These are phyloP conservation scores for Rubia occidens DNA, from an alignment of 305 asterid species.

Conservation along the genomic window DNA sequence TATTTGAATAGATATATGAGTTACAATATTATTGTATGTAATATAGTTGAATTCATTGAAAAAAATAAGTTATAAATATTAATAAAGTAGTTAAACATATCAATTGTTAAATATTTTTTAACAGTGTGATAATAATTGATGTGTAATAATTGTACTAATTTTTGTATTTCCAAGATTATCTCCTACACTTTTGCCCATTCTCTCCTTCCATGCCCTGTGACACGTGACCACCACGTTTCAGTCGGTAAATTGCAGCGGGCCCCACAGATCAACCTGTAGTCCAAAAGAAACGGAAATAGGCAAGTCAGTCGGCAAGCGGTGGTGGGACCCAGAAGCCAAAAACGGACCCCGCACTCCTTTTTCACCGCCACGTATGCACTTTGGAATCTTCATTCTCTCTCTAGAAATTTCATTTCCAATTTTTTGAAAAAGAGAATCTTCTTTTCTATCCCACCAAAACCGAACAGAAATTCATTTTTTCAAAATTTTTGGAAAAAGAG, in stretches of 20 bases:
- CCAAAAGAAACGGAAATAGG: not conserved
- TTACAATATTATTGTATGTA: too few relatives aligned
- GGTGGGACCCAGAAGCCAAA: not conserved
- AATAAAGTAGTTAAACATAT: too few relatives aligned
- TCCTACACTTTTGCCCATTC: not conserved
- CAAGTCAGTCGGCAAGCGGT: conserved; percentile 4
- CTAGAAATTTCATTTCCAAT: not conserved
- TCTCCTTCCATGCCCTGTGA: not conserved
- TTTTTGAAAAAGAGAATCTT: not conserved
- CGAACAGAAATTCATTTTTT: too few relatives aligned
- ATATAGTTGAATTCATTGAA: too few relatives aligned
- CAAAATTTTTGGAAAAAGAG: not conserved
- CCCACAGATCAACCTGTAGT: not conserved
- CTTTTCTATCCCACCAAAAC: too few relatives aligned
- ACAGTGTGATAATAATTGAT: too few relatives aligned
- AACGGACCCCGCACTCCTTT: not conserved
- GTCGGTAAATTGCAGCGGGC: not conserved
- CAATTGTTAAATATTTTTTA: too few relatives aligned
- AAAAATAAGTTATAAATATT: too few relatives aligned
- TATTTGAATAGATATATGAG: too few relatives aligned
- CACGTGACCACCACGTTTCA: not conserved
- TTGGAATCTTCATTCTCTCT: conserved; percentile 3
- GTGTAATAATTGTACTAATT: too few relatives aligned
- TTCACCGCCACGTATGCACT: conserved; percentile 5
- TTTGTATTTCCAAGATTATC: too few relatives aligned